Evolutionary conservation across 805 yeast genomes (phyloP).

Genomic region (Jamesozyma jinghongensis): DNA sequence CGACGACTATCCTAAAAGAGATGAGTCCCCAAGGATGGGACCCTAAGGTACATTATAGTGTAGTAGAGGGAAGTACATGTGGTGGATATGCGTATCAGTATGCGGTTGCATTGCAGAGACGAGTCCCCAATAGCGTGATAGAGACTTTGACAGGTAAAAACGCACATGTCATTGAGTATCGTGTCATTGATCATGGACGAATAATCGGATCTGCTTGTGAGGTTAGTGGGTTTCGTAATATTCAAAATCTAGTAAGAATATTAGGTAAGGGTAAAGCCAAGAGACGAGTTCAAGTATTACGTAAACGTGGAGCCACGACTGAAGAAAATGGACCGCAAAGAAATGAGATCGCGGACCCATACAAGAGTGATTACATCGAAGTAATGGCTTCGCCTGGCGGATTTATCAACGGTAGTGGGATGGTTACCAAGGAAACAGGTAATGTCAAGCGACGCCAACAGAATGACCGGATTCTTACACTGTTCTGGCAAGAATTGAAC

Average conservation of each 20-base stretch:
- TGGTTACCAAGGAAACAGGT: slow-evolving; percentile 42
- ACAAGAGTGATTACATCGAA: slow-evolving; percentile 72
- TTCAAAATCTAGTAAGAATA: slow-evolving; percentile 85
- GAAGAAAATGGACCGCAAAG: not conserved
- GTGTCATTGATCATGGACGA: slow-evolving; percentile 37
- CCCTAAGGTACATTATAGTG: slow-evolving; percentile 54
- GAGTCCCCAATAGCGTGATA: slow-evolving; percentile 22
- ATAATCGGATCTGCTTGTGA: slow-evolving; percentile 51
- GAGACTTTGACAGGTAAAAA: slow-evolving; percentile 56
- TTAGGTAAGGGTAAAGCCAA: slow-evolving; percentile 39
- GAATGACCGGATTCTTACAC: slow-evolving; percentile 11
- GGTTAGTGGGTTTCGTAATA: slow-evolving; percentile 87
- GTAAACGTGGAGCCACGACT: slow-evolving; percentile 18
- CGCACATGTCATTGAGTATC: slow-evolving; percentile 62
- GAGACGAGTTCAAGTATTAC: slow-evolving; percentile 23
- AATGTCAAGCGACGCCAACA: slow-evolving; percentile 10
- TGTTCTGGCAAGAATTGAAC: slow-evolving; percentile 8
- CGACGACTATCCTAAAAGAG: slow-evolving; percentile 3
- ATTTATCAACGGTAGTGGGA: slow-evolving; percentile 96
- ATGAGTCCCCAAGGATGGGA: slow-evolving; percentile 24
- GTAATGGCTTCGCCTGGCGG: slow-evolving; percentile 99
- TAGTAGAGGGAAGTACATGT: slow-evolving; percentile 70
- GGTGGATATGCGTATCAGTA: slow-evolving; percentile 85
- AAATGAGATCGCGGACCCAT: slow-evolving; percentile 44
- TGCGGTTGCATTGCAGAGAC: slow-evolving; percentile 34